Evolutionary conservation across 1,139 yeast species (phyloP).

Genomic region (Nadsonia starkeyi-henricii): DNA sequence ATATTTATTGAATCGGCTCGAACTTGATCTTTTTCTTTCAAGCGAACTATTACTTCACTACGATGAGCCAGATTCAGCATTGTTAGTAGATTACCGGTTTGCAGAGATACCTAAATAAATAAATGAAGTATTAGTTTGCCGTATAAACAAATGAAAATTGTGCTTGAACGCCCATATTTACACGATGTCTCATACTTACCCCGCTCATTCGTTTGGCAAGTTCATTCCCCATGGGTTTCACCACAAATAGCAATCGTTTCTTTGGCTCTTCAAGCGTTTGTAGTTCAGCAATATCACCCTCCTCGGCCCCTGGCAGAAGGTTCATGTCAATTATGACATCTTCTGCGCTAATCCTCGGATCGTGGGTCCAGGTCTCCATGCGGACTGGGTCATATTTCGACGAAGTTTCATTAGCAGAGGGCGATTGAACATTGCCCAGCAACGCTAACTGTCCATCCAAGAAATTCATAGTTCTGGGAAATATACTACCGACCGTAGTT

Average conservation of each 20-base stretch:
- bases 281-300: constrained; percentile 68
- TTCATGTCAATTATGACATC: constrained; percentile 50
- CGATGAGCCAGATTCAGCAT: constrained; percentile 56
- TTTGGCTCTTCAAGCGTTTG: constrained; percentile 26
- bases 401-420: too few species aligned
- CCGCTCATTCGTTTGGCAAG: constrained; percentile 16
- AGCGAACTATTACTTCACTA: constrained; percentile 39
- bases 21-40: constrained; percentile 29
- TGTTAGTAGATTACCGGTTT: constrained; percentile 48
- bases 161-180: constrained; percentile 19
- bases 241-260: constrained; percentile 30
- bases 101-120: constrained; percentile 36
- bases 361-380: constrained; percentile 64
- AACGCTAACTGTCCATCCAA: too few species aligned
- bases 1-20: constrained; percentile 76
- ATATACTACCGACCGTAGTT: too few species aligned
- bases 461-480: too few species aligned
- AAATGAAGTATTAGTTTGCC: neutral
- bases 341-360: constrained; percentile 40
- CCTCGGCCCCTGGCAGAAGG: constrained; percentile 43
- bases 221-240: constrained; percentile 27
- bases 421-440: too few species aligned
- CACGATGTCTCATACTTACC: constrained; percentile 1
- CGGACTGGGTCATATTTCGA: neutral
- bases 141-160: constrained; percentile 4